Evolutionary conservation across 495 filamentous ascomycete species (phyloP).

Genomic region (Margaritispora aquatica): DNA sequence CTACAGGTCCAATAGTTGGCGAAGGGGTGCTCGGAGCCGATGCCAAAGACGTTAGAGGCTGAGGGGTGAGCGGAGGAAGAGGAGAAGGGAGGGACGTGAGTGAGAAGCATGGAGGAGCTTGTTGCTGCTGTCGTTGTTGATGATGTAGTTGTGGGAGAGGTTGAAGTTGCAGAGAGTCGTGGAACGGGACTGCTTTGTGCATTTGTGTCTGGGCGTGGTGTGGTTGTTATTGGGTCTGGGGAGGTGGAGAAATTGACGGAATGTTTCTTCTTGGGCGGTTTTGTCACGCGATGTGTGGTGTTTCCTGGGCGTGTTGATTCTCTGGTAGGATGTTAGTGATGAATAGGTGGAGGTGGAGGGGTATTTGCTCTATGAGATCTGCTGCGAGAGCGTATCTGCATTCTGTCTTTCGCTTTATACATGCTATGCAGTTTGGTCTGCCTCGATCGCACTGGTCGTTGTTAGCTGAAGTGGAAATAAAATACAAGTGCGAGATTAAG

Average conservation of each 20-base stretch:
- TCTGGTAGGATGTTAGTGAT: constrained; percentile 21
- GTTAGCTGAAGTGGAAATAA: background rate
- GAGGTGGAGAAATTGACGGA: too few relatives aligned
- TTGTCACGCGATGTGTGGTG: constrained; percentile 51
- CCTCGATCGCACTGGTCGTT: constrained; percentile 46
- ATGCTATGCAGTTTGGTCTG: constrained; percentile 60
- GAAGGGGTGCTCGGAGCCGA: constrained; percentile 59
- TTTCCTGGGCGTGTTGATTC: constrained; percentile 41
- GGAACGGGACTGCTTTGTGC: constrained; percentile 16
- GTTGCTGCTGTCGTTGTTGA: too few relatives aligned
- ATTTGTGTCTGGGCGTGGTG: constrained; percentile 16
- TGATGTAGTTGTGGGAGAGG: too few relatives aligned
- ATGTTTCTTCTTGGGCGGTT: constrained; percentile 42
- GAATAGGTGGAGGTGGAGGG: background rate
- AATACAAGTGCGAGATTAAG: background rate
- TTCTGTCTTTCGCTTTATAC: constrained; percentile 62
- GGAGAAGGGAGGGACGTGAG: constrained; percentile 63
- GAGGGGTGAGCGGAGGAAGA: too few relatives aligned
- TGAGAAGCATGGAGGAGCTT: constrained; percentile 44
- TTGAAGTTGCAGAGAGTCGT: too few relatives aligned
- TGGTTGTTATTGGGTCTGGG: constrained; percentile 18
- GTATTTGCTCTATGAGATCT: constrained; percentile 58
- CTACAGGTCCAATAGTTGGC: constrained; percentile 74
- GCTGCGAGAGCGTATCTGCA: constrained; percentile 64
- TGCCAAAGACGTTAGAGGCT: constrained; percentile 63